Conservation (phyloP, 805 yeast genomes). For the Jamesozyma hellenica region DNA sequence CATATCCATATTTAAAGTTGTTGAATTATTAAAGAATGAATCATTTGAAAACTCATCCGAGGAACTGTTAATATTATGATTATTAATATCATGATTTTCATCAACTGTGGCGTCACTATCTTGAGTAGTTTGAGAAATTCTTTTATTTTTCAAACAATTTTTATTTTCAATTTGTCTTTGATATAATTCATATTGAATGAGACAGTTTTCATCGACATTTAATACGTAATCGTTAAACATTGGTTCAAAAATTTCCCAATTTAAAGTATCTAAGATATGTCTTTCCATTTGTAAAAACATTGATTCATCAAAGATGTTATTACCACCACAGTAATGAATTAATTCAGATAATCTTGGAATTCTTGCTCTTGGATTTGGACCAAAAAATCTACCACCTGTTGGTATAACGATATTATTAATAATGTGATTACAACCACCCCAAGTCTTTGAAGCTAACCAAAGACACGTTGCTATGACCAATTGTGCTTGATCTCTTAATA, state of each 20-base stretch:
- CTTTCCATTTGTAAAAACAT: constrained; percentile 69
- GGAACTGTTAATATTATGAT: constrained; percentile 8
- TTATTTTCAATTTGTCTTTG: constrained; percentile 25
- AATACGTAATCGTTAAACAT: constrained; percentile 40
- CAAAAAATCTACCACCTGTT: constrained; percentile 50
- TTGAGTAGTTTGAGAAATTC: constrained; percentile 16
- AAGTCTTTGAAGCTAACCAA: constrained; percentile 86
- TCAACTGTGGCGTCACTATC: constrained; percentile 24
- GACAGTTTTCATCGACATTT: constrained; percentile 36
- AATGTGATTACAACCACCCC: constrained; percentile 64
- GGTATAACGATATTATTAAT: constrained; percentile 40
- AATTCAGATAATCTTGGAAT: constrained; percentile 67
- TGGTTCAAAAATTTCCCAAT: constrained; percentile 65
- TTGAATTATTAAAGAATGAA: constrained; percentile 16
- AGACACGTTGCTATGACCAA: constrained; percentile 83
- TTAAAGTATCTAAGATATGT: constrained; percentile 60
- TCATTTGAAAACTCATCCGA: background rate
- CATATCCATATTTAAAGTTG: constrained; percentile 5
- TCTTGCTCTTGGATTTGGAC: constrained; percentile 65
- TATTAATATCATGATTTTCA: constrained; percentile 9
- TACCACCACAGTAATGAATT: constrained; percentile 57
- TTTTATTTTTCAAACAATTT: constrained; percentile 15
- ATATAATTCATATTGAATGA: constrained; percentile 30
- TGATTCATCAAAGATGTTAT: constrained; percentile 45
- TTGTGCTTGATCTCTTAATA: constrained; percentile 77